Base-by-base conservation (phyloP, 805 yeast species). In the Tetrapisispora namnaoensis region DNA sequence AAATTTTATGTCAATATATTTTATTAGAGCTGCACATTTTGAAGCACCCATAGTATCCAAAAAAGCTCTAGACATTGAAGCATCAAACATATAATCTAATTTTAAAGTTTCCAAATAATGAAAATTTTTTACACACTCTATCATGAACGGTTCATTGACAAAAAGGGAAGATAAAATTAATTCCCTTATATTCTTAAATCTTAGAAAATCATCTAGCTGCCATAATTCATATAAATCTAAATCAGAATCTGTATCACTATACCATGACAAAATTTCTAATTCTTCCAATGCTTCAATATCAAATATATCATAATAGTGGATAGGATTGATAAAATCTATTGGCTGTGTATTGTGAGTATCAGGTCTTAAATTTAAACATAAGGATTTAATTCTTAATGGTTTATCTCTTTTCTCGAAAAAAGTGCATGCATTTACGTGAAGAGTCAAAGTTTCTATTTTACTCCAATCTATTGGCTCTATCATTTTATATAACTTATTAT, bases 261-360 rank as follows among this genome's bases (percentile, higher is more conserved):
- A 67, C 74, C 74, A 70, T 8, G 73, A 70, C 11, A 69, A 57
- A 10, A 70, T 58, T 14, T 69, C 65, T 20, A 70, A 51, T 13
- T 57, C 57, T 48, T 63, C 58, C 46, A 70, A 52, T 16, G 44
- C 42, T 3, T 52, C 47, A 0, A 53, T 47, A 51, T 69, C 69
- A 47, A 70, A 68, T 0, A 70, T 49, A 37, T 68, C 68, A 28
- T 51, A 52, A 49, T 60, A 59, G 22, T 50, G 58, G 1, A 48
- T 11, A 22, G 38, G 16, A 28, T 40, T 22, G 36, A 48, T 16
- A 39, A 49, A 10, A 52, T 34, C 24, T n/a, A 22, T 13, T 10
- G 27, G 35, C 20, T 52, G 54, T 2, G 51, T 54, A n/a, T 42
- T 43, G 37, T 45, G 49, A 6, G 61, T 60, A 49, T 64, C 68